phyloP scores from a whole-genome alignment of 169 alveolate species.

The Eimeria falciformis region DNA sequence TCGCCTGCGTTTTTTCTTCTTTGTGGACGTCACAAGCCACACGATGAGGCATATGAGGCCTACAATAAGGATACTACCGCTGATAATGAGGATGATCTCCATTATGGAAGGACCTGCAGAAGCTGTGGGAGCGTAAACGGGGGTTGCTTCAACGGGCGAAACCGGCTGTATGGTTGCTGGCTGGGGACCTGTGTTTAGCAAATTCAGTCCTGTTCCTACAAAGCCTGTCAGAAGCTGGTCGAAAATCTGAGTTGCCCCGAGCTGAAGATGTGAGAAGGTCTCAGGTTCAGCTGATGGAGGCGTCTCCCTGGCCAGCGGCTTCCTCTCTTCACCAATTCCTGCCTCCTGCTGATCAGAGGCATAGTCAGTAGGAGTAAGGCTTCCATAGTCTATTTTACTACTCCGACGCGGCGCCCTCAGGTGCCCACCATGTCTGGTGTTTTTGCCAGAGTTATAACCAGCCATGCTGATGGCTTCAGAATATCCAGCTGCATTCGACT shows the following conservation, averaged over 20 bases:
- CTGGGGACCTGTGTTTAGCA: not conserved
- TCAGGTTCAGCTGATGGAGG: not conserved
- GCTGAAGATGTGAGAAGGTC: not conserved
- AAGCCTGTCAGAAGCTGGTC: slow-evolving; percentile 10
- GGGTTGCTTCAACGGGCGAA: not conserved
- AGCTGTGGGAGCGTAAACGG: not conserved
- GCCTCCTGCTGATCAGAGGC: not conserved
- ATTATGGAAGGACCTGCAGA: not conserved
- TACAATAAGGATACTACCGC: not conserved
- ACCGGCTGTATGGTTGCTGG: not conserved
- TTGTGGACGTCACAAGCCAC: not conserved
- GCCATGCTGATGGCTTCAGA: not conserved
- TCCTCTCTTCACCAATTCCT: not conserved
- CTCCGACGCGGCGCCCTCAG: not conserved
- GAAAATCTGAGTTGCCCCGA: not conserved
- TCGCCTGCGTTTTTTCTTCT: slow-evolving; percentile 8
- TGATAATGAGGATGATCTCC: slow-evolving; percentile 11
- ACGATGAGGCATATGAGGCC: not conserved
- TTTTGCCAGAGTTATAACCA: not conserved
- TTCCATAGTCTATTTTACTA: not conserved
- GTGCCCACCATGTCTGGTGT: not conserved
- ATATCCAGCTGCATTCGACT: too few species aligned
- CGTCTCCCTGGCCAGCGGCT: not conserved
- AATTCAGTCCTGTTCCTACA: not conserved
- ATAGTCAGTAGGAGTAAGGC: not conserved